Evolutionary conservation across 1,284 basidiomycete species (phyloP), one percentile per base, ranked within the genome.

Genomic region (Malassezia psittaci): DNA sequence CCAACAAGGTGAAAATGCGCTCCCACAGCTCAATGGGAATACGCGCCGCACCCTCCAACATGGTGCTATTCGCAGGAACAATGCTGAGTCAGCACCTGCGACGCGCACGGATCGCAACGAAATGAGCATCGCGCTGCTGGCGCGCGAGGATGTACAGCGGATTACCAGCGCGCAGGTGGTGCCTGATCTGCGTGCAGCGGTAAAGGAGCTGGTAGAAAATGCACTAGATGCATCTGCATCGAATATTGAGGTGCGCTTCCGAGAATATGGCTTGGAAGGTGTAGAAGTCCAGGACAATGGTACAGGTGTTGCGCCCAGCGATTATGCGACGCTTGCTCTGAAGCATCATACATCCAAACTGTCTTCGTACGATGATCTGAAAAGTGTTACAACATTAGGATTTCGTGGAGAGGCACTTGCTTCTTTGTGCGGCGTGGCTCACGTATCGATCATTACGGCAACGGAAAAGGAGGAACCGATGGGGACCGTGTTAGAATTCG

Each of bases 201-300:
- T 98, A 52, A 98, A 98, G 73, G 94, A 99, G 75, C 82, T 98
- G 2, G 82, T 98, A 2, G 94, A 99, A 77, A 99, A 99, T 74
- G 88, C 88, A 55, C 78, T 96, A 29, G 94, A 98, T 74, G 90
- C 93, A 0, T 86, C 85, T 0, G 88, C 91, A 0, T 89, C 87
- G 0, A 84, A 78, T 62, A 83, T 98, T 48, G 90, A 96, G 72
- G 83, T 98, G 54, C 82, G 86, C 15, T 90, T 98, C 75, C 88
- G 87, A 66, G 84, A 96, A 43, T 82, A 89, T 66, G 94, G 94
- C 0, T 73, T 90, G 45, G 85, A 85, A n/a, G 79, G 80, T 2
- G 80, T 98, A 61, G 90, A 98, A 70, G 88, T 98, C 29, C 76
- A 87, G 51, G 94, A 99, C 76, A 94, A 98, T 75, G 94, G 93